These are phyloP conservation scores for Laburnicola sp. DNA, from an alignment of 2,329 filamentous ascomycete genomes.

Conservation along the genomic window DNA sequence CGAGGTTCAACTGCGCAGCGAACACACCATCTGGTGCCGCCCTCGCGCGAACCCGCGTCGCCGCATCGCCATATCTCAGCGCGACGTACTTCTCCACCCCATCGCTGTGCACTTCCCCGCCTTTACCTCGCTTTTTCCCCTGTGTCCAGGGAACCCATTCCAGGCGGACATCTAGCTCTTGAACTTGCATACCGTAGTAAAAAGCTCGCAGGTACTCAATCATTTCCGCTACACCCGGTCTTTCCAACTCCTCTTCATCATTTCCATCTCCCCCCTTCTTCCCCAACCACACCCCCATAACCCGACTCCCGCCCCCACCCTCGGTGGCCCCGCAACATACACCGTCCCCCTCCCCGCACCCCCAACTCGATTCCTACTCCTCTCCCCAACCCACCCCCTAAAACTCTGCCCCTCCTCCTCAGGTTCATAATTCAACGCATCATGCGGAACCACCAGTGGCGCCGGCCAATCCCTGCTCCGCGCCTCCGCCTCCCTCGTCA, in stretches of 20 bases:
- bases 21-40: constrained; percentile 54
- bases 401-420: constrained; percentile 56
- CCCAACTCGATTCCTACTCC: constrained; percentile 55
- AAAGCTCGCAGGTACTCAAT: constrained; percentile 53
- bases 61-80: constrained; percentile 45
- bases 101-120: constrained; percentile 7
- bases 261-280: background rate
- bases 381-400: constrained; percentile 53
- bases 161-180: constrained; percentile 47
- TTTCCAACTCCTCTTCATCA: background rate
- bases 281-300: constrained; percentile 52
- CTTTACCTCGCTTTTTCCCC: constrained; percentile 16
- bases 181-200: constrained; percentile 60
- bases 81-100: constrained; percentile 48
- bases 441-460: constrained; percentile 62
- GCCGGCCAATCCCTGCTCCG: constrained; percentile 54
- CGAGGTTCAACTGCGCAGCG: constrained; percentile 59
- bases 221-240: constrained; percentile 36
- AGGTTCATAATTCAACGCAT: constrained; percentile 61
- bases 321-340: constrained; percentile 58
- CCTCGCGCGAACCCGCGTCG: constrained; percentile 58
- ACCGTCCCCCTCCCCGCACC: constrained; percentile 50
- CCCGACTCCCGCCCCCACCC: constrained; percentile 40
- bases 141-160: constrained; percentile 55
- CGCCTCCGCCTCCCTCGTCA: constrained; percentile 1